Base-by-base conservation (phyloP, 331 rosid genomes). In the Stylosanthes scabra region DNA sequence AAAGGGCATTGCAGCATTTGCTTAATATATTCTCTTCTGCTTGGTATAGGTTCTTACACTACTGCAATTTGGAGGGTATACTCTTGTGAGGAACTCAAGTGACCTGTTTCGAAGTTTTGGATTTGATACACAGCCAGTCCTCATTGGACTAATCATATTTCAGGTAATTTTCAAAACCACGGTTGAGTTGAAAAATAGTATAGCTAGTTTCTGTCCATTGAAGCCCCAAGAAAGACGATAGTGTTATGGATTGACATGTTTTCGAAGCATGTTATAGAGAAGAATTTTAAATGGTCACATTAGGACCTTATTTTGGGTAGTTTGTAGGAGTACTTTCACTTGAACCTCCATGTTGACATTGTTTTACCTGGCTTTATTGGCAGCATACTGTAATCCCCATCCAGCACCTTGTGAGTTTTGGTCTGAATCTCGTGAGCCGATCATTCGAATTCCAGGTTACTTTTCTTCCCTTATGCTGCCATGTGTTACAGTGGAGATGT, bases 1-100 rank as follows among this genome's bases (percentile, higher is more conserved):
- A 71, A 50, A 66, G 60, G 50, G 42, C 44, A 15, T 67, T 76
- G 67, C 40, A 13, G 25, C 54, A 64, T 50, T 59, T 72, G 39
- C 47, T 63, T 75, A 25, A 61, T 67, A 16, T 42, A 49, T 72
- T 63, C 14, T 45, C 12, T 57, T 74, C 42, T 77, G 12, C 50
- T 28, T 40, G 16, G 59, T 74, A 76, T 84, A 94, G 99, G 83
- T 94, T 85, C 99, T 91, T 63, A 90, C 97, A 63, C 71, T 94
- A 74, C 59, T 91, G 87, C 99, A 94, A 89, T 94, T 94, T 83
- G 97, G 99, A 62, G 99, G 99, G 52, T 94, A 90, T 79, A 88
- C 97, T 27, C 87, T 90, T 39, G 97, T 91, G 81, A 86, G 97
- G 75, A 94, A 94, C 86, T 91, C 97, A 46, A 86, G 76, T 28